Evolutionary conservation across 768 basidiomycete species (phyloP).

Genomic region (Pleurotus tuber-regium): DNA sequence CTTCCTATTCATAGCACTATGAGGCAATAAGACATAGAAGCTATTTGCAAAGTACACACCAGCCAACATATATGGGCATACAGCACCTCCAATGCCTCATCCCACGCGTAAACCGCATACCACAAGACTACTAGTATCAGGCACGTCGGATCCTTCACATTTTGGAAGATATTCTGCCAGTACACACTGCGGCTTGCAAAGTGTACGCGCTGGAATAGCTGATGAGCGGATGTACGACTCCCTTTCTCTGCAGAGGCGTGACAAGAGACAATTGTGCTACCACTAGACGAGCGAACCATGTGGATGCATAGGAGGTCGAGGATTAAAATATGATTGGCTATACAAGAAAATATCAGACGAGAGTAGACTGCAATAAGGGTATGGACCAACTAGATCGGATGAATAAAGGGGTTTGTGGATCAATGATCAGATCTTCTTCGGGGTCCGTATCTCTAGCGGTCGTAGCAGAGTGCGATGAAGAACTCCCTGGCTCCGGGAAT

Average conservation of each 20-base stretch:
- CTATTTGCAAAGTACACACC: conserved; percentile 27
- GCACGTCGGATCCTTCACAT: conserved; percentile 52
- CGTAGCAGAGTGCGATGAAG: no score
- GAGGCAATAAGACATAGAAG: background rate
- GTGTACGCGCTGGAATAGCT: conserved; percentile 44
- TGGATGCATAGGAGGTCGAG: conserved; percentile 50
- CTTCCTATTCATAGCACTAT: no score
- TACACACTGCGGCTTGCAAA: conserved; percentile 47
- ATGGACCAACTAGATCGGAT: background rate
- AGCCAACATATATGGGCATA: conserved; percentile 48
- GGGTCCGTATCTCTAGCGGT: background rate
- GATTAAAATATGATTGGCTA: background rate
- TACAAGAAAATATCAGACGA: background rate
- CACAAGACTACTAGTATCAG: conserved; percentile 53
- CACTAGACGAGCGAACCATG: conserved; percentile 39
- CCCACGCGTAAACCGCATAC: conserved; percentile 64
- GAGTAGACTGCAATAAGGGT: background rate
- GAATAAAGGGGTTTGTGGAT: background rate
- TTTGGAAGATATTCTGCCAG: conserved; percentile 40
- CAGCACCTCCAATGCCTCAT: conserved; percentile 52
- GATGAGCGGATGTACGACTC: conserved; percentile 31
- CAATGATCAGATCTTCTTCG: background rate
- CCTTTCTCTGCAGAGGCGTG: conserved; percentile 22
- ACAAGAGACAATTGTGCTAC: conserved; percentile 50
- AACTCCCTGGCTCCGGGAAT: no score